A percentile compares a stretch with the other conserved stretches of the same genome.
Evolutionary conservation across 2,329 filamentous ascomycete genomes (phyloP).

Genomic region (Colletotrichum somersetense): DNA sequence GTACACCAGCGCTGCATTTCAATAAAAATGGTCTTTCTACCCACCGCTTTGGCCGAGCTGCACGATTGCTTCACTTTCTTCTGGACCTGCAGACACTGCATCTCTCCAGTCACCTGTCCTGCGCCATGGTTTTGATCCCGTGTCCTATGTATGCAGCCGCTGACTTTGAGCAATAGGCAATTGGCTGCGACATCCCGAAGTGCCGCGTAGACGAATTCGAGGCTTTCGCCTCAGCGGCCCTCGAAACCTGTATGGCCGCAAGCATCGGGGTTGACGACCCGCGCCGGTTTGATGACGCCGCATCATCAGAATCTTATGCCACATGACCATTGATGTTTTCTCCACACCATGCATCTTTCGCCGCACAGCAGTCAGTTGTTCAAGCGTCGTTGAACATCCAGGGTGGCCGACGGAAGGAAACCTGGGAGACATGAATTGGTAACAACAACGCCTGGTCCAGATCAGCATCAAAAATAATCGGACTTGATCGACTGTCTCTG

Average conservation of each 20-base stretch:
- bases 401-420: neutral
- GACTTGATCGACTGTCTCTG: no score
- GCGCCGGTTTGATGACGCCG: neutral
- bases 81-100: conserved; percentile 2
- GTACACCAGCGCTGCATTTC: neutral
- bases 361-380: neutral
- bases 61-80: neutral
- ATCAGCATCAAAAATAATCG: neutral
- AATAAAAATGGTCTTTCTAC: neutral
- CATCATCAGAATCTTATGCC: neutral
- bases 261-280: neutral
- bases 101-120: conserved; percentile 12
- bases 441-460: no score
- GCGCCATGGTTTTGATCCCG: neutral
- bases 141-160: conserved; percentile 1
- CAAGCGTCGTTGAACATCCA: neutral
- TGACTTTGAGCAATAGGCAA: neutral
- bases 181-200: conserved; percentile 3
- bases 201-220: neutral
- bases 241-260: neutral
- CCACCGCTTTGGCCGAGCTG: neutral
- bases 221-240: neutral
- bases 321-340: neutral
- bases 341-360: neutral
- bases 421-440: neutral